Conservation (phyloP, 805 yeast species). For the Wickerhamomyces subpelliculosus region DNA sequence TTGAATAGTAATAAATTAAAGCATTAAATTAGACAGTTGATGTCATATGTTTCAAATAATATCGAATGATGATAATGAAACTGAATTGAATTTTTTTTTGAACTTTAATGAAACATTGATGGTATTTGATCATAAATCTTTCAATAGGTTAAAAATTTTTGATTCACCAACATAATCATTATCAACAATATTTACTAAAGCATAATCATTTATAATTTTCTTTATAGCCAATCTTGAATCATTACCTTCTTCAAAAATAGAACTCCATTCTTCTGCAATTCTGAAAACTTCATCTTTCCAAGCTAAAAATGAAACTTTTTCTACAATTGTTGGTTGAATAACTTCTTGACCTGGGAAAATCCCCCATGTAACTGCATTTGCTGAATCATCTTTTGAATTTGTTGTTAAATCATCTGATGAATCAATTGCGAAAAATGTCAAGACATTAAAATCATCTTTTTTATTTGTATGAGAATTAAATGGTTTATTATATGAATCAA, state of each 20-base stretch:
- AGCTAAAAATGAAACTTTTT: conserved; percentile 83
- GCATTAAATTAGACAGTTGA: conserved; percentile 2
- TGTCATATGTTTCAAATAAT: background rate
- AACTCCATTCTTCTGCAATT: conserved; percentile 75
- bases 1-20: background rate
- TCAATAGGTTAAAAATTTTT: conserved; percentile 50
- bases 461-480: conserved; percentile 13
- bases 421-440: conserved; percentile 77
- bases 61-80: background rate
- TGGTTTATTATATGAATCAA: conserved; percentile 38
- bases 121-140: conserved; percentile 14
- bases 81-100: background rate
- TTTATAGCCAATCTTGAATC: conserved; percentile 28
- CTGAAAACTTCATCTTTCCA: conserved; percentile 96
- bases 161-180: conserved; percentile 65
- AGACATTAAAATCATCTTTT: conserved; percentile 35
- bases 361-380: conserved; percentile 98
- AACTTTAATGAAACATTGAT: background rate
- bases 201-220: conserved; percentile 50
- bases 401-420: conserved; percentile 49
- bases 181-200: conserved; percentile 83
- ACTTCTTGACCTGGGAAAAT: conserved; percentile 94
- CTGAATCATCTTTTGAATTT: conserved; percentile 62
- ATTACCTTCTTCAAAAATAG: conserved; percentile 36
- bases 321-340: conserved; percentile 93